Conservation (phyloP, 441 rosid genomes). For the Hura crepitans region DNA sequence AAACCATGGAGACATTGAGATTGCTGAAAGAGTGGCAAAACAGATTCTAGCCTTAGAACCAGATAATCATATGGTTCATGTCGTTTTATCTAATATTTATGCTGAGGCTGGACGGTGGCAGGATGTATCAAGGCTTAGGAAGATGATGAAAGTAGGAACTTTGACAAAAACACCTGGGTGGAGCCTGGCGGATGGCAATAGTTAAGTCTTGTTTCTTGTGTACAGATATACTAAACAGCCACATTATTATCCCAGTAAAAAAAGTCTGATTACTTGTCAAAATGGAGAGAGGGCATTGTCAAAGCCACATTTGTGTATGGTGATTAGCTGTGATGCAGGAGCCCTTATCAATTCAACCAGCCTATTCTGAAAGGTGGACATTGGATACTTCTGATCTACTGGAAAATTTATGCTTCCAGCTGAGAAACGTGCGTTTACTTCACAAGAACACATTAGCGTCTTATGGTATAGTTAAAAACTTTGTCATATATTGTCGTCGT, state of each 20-base stretch:
- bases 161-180: conserved; percentile 9
- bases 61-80: conserved; percentile 11
- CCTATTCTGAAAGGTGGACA: neutral
- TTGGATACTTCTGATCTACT: neutral
- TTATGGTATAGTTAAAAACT: too few relatives aligned
- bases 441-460: too few relatives aligned
- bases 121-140: conserved; percentile 16
- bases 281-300: neutral
- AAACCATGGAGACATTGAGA: conserved; percentile 13
- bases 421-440: too few relatives aligned
- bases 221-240: neutral
- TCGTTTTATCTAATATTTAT: conserved; percentile 15
- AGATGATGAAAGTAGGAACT: conserved; percentile 2
- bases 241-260: neutral
- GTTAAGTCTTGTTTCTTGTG: neutral
- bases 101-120: conserved; percentile 4
- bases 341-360: neutral
- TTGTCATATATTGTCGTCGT: too few relatives aligned
- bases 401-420: neutral
- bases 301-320: neutral
- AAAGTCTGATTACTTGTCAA: neutral
- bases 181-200: conserved; percentile 8
- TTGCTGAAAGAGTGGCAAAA: conserved; percentile 13
- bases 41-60: conserved; percentile 2
- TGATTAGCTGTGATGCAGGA: neutral